Evolutionary conservation across 1,284 basidiomycete genomes (phyloP).

Genomic region (Acaromyces ingoldii): DNA sequence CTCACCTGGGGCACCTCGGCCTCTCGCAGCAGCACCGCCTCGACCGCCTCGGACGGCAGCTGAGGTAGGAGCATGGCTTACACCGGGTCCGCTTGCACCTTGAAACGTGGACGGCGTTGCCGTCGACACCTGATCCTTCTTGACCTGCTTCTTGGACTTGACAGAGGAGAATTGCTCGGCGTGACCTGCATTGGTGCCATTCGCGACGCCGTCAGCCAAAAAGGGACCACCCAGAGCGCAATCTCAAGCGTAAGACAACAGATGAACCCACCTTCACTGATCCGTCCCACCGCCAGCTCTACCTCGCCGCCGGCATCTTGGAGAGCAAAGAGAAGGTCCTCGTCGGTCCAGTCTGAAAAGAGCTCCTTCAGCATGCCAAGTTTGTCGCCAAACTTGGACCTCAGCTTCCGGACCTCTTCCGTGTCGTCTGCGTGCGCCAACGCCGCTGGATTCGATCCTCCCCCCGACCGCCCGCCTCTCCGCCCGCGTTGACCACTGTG

Average conservation of each 20-base stretch:
- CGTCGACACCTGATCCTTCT: conserved; percentile 35
- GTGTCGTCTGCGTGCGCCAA: conserved; percentile 32
- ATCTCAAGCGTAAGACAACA: too few relatives aligned
- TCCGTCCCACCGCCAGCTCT: conserved; percentile 67
- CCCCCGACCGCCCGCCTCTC: neutral
- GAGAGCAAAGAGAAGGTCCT: conserved; percentile 73
- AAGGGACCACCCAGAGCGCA: too few relatives aligned
- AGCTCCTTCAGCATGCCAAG: conserved; percentile 65
- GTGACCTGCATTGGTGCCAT: too few relatives aligned
- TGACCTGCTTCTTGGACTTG: conserved; percentile 67
- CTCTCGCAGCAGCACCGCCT: conserved; percentile 14
- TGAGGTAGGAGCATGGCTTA: neutral
- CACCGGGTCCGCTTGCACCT: neutral
- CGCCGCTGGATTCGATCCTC: neutral
- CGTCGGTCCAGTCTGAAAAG: conserved; percentile 71
- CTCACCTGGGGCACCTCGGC: neutral
- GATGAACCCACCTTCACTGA: conserved; percentile 66
- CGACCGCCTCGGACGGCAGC: conserved; percentile 26
- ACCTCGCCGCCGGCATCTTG: conserved; percentile 69
- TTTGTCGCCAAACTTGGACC: conserved; percentile 52
- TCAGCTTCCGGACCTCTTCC: conserved; percentile 42
- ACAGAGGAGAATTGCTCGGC: conserved; percentile 80
- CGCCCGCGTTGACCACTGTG: conserved; percentile 2
- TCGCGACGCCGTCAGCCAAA: too few relatives aligned
- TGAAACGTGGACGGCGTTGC: conserved; percentile 11